Conservation (phyloP, 148 eudicot species). For the Tetragonia tetragonoides region DNA sequence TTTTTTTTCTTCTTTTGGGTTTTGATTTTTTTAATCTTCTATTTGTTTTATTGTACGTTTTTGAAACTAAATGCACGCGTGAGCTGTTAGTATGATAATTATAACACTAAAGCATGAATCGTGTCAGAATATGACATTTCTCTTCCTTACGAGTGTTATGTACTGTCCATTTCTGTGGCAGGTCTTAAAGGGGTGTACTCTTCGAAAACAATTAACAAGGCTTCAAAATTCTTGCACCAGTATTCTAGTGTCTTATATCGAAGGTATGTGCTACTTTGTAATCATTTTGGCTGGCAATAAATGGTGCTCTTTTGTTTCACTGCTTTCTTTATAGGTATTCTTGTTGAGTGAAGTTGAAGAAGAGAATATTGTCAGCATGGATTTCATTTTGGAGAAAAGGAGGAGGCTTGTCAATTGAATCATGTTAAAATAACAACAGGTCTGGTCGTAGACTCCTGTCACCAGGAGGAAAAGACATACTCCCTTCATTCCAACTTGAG, state of each 20-base stretch:
- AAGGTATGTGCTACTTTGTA: slow-evolving; percentile 41
- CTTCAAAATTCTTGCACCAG: slow-evolving; percentile 55
- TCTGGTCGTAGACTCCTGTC: no score
- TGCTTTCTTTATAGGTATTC: not conserved
- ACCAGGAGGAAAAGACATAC: no score
- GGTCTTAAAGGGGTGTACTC: slow-evolving; percentile 78
- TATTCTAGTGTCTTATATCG: slow-evolving; percentile 42
- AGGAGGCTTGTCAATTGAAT: no score
- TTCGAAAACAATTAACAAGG: slow-evolving; percentile 72
- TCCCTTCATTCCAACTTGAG: no score
- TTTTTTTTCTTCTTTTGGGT: no score
- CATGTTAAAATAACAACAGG: no score
- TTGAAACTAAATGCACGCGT: not conserved
- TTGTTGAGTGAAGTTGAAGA: not conserved
- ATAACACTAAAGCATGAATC: not conserved
- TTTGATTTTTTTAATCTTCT: no score
- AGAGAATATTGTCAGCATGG: not conserved
- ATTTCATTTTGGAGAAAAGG: not conserved
- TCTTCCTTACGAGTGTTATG: not conserved
- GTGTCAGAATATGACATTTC: not conserved
- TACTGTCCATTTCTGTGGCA: slow-evolving; percentile 25
- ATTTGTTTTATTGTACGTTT: no score
- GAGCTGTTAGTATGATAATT: not conserved
- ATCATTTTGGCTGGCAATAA: slow-evolving; percentile 3
- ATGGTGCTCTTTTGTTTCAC: not conserved